These are phyloP conservation scores for Exophiala sp. DNA, from an alignment of 2,329 filamentous ascomycete genomes.

Conservation along the genomic window DNA sequence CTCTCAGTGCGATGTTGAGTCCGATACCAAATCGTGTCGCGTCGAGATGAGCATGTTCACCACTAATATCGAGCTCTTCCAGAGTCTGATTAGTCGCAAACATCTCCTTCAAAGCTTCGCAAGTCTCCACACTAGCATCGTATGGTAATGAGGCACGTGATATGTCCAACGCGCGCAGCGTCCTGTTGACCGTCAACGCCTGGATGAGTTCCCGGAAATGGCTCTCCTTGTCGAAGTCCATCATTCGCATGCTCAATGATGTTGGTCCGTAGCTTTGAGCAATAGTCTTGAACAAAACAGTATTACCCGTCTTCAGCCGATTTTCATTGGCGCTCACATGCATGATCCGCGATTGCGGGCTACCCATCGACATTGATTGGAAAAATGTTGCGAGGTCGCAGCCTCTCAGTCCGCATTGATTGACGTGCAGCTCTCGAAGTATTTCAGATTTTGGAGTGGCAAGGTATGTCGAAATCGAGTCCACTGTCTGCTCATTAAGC, in stretches of 20 bases:
- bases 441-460: constrained; percentile 57
- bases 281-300: constrained; percentile 43
- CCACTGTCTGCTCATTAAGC: constrained; percentile 61
- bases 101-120: constrained; percentile 59
- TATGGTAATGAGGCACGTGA: constrained; percentile 67
- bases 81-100: constrained; percentile 66
- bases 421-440: constrained; percentile 60
- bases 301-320: constrained; percentile 43
- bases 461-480: constrained; percentile 64
- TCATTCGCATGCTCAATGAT: constrained; percentile 63
- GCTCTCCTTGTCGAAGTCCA: constrained; percentile 65
- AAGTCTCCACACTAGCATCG: constrained; percentile 65
- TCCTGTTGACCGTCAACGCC: constrained; percentile 60
- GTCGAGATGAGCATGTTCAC: constrained; percentile 68
- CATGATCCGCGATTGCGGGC: constrained; percentile 53
- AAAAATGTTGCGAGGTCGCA: constrained; percentile 63
- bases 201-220: constrained; percentile 62
- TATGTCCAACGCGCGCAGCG: constrained; percentile 63
- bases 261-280: constrained; percentile 56
- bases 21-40: constrained; percentile 66
- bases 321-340: constrained; percentile 66
- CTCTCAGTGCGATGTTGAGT: constrained; percentile 62
- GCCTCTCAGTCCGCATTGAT: constrained; percentile 65
- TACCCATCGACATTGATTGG: constrained; percentile 56
- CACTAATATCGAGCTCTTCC: constrained; percentile 66